A percentile compares a stretch with the other conserved stretches of the same genome.
Conservation (phyloP, 176 grass and related monocot genomes). For the Triticum urartu region DNA sequence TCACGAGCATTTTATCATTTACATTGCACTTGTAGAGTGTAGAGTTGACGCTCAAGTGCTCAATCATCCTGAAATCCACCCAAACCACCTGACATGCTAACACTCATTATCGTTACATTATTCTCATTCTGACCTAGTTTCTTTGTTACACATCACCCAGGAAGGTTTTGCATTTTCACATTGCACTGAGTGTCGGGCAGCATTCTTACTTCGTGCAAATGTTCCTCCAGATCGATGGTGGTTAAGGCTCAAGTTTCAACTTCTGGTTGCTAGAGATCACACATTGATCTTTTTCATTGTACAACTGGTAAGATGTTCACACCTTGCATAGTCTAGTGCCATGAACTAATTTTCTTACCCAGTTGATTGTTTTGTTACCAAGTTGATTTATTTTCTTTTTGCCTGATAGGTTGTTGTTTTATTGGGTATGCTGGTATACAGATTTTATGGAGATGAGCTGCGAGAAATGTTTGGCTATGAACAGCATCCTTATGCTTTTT, state of each 20-base stretch:
- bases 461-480: conserved; percentile 99
- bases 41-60: neutral
- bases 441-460: conserved; percentile 96
- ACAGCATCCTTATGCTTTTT: conserved; percentile 94
- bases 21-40: conserved; percentile 1
- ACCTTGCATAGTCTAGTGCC: conserved; percentile 16
- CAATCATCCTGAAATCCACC: neutral
- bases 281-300: conserved; percentile 92
- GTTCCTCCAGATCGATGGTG: conserved; percentile 94
- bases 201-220: conserved; percentile 86
- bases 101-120: neutral
- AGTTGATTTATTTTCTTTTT: conserved; percentile 36
- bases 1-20: conserved; percentile 7
- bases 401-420: conserved; percentile 83
- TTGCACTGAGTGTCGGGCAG: conserved; percentile 91
- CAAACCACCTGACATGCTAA: conserved; percentile 1
- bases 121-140: conserved; percentile 17
- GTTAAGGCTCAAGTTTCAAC: conserved; percentile 86
- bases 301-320: conserved; percentile 65
- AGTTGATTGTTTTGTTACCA: conserved; percentile 26
- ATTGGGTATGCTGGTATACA: conserved; percentile 94
- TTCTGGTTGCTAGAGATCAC: conserved; percentile 90
- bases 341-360: neutral
- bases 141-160: conserved; percentile 44
- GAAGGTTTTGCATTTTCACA: conserved; percentile 99